Evolutionary conservation across 495 filamentous ascomycete species (phyloP).

Genomic region (Astrothelium subdiscretum): DNA sequence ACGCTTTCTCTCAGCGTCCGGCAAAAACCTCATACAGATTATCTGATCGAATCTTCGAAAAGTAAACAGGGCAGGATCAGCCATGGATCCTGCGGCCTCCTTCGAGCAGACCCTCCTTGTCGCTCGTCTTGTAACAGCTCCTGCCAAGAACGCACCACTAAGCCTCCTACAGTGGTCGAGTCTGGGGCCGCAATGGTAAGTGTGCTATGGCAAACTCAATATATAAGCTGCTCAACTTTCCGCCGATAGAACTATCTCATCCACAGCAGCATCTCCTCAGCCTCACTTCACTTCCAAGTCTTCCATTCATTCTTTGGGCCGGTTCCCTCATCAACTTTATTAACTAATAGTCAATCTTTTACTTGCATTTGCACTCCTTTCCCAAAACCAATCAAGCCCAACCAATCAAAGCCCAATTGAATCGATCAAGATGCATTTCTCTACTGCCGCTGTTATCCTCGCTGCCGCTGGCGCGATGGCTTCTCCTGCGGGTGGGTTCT

Average conservation of each 20-base stretch:
- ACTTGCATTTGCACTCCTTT: constrained; percentile 1
- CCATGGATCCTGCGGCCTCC: neutral
- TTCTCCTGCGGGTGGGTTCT: constrained; percentile 1
- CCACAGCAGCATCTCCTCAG: constrained; percentile 1
- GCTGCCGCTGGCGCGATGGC: constrained; percentile 1
- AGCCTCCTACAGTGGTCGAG: neutral
- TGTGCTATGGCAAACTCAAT: neutral
- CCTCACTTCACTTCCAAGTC: neutral
- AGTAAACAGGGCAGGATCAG: neutral
- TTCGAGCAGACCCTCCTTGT: neutral
- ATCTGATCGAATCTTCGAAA: neutral
- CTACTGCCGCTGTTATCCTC: neutral
- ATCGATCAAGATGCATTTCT: neutral
- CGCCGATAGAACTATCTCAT: neutral
- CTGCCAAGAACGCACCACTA: neutral
- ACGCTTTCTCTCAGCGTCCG: neutral
- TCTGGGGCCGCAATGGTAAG: neutral
- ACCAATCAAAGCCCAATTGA: neutral
- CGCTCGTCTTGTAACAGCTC: neutral
- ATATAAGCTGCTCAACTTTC: neutral
- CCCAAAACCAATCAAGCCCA: neutral
- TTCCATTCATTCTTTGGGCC: constrained; percentile 3
- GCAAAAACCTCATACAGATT: neutral
- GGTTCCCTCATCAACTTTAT: constrained; percentile 2
- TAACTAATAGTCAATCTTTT: constrained; percentile 4